Percentiles rank a stretch among this genome's conserved stretches.
phyloP scores from a whole-genome alignment of 495 filamentous ascomycete species.

The Penicillium waksmanii region DNA sequence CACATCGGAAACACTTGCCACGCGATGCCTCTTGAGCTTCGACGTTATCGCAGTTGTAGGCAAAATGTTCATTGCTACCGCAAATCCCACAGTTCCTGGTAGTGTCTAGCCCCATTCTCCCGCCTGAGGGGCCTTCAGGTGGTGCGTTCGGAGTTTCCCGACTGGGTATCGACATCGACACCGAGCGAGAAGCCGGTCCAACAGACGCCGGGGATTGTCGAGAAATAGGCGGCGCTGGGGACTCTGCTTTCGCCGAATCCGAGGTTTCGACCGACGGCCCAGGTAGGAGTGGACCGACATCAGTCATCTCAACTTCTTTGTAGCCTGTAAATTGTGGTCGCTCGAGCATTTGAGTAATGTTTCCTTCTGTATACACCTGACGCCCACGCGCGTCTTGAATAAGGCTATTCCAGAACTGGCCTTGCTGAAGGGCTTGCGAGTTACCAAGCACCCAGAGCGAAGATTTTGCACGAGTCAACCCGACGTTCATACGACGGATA shows the following conservation, averaged over 20 bases:
- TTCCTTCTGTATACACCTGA: conserved; percentile 74
- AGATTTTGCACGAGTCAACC: conserved; percentile 92
- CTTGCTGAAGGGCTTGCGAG: conserved; percentile 79
- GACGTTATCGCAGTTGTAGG: conserved; percentile 51
- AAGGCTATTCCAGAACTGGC: conserved; percentile 85
- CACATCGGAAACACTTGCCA: conserved; percentile 51
- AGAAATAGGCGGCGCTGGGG: conserved; percentile 25
- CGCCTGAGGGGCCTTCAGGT: conserved; percentile 49
- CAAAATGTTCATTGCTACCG: conserved; percentile 53
- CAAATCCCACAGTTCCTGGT: conserved; percentile 48
- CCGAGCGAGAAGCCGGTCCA: conserved; percentile 29
- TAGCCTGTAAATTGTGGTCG: conserved; percentile 53
- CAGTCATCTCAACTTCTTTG: conserved; percentile 53
- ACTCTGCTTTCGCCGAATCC: conserved; percentile 7
- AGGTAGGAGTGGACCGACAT: conserved; percentile 28
- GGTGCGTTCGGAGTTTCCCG: conserved; percentile 27
- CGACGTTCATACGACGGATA: conserved; percentile 99
- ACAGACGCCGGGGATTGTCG: conserved; percentile 31
- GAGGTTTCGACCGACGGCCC: background rate
- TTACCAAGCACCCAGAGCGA: conserved; percentile 96
- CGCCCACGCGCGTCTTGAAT: conserved; percentile 78
- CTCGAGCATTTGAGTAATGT: conserved; percentile 57
- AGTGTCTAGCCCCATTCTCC: conserved; percentile 47
- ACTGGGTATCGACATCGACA: conserved; percentile 32
- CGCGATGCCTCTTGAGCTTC: conserved; percentile 40